A percentile compares a stretch with the other conserved stretches of the same genome.
Conservation (phyloP, 1,139 yeast genomes). For the Geotrichum bryndzae region DNA sequence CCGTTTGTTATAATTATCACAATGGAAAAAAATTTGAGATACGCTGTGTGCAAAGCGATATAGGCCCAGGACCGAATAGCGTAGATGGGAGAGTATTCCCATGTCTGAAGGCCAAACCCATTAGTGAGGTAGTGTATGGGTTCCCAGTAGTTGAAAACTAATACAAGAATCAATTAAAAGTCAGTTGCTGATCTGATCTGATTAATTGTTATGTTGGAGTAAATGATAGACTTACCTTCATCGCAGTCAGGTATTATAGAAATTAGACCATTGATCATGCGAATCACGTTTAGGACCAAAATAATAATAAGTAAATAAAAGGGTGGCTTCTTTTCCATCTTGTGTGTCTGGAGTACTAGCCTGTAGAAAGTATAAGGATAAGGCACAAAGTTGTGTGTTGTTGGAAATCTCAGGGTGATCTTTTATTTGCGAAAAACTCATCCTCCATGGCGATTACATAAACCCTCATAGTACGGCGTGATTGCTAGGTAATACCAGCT, state of each 20-base stretch:
- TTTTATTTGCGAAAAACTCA: neutral
- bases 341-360: neutral
- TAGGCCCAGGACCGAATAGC: conserved; percentile 86
- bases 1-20: conserved; percentile 1
- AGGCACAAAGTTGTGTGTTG: neutral
- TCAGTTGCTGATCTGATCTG: neutral
- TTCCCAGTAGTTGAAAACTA: conserved; percentile 80
- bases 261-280: conserved; percentile 44
- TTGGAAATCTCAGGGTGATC: neutral
- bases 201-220: neutral
- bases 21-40: conserved; percentile 20
- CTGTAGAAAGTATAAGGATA: neutral
- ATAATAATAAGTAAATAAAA: neutral
- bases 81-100: conserved; percentile 92
- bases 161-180: neutral
- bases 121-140: conserved; percentile 75
- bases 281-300: conserved; percentile 27
- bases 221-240: conserved; percentile 41
- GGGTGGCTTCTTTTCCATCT: neutral
- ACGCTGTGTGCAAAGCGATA: conserved; percentile 35
- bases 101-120: conserved; percentile 86
- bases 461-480: neutral
- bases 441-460: neutral
- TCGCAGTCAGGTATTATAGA: conserved; percentile 83
- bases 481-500: neutral